phyloP scores from a whole-genome alignment of 2,329 filamentous ascomycete species.

The Nemania bipapillata region DNA sequence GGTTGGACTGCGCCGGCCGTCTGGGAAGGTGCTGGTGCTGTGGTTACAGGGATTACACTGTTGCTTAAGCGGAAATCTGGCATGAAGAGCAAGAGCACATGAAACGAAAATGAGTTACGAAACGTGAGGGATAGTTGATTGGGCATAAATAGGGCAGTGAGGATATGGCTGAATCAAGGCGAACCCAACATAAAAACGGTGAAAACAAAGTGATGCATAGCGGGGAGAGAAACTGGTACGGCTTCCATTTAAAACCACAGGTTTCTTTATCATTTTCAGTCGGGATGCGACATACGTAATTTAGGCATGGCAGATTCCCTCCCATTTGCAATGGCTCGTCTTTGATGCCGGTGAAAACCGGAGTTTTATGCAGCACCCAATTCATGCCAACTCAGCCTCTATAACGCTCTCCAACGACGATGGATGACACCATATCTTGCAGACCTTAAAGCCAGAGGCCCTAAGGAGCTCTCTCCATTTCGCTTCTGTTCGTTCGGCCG shows the following conservation, averaged over 20 bases:
- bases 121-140: background rate
- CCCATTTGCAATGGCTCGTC: background rate
- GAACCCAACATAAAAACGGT: background rate
- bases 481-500: constrained; percentile 38
- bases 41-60: constrained; percentile 36
- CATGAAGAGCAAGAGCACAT: constrained; percentile 8
- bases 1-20: constrained; percentile 45
- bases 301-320: background rate
- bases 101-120: too few relatives aligned
- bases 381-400: constrained; percentile 31
- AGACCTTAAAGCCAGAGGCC: constrained; percentile 35
- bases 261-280: background rate
- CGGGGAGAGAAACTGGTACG: too few relatives aligned
- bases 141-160: background rate
- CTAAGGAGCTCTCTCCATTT: constrained; percentile 40
- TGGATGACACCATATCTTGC: constrained; percentile 41
- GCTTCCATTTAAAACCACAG: too few relatives aligned
- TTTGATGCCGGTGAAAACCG: background rate
- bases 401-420: constrained; percentile 38
- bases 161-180: too few relatives aligned
- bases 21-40: constrained; percentile 49
- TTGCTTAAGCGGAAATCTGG: background rate
- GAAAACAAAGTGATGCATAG: too few relatives aligned
- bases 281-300: background rate
- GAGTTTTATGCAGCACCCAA: background rate